Conservation (phyloP, 352 stramenopile species). For the Phytophthora sojae region DNA sequence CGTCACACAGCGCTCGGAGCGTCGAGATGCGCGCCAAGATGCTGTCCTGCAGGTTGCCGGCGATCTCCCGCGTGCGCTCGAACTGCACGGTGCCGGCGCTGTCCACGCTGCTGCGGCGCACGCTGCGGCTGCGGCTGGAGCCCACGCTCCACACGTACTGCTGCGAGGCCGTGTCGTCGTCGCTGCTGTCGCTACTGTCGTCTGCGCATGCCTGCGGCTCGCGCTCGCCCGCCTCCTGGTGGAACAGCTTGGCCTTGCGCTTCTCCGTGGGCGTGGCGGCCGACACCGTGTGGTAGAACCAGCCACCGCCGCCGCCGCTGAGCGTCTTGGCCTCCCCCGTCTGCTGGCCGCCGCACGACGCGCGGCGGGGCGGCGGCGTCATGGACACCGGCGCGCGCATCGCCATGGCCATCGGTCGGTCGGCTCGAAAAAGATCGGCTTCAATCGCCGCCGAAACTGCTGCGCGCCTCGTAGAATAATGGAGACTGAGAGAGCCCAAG, state of each 20-base stretch:
- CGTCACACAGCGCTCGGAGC: slow-evolving; percentile 73
- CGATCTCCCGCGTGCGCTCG: slow-evolving; percentile 51
- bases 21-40: slow-evolving; percentile 78
- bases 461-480: neutral
- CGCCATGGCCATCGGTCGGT: slow-evolving; percentile 6
- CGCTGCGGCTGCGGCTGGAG: slow-evolving; percentile 19
- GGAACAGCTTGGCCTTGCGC: slow-evolving; percentile 25
- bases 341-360: slow-evolving; percentile 43
- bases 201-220: slow-evolving; percentile 10
- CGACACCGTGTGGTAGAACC: slow-evolving; percentile 63
- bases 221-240: slow-evolving; percentile 41
- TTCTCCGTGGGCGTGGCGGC: slow-evolving; percentile 58
- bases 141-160: slow-evolving; percentile 33
- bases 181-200: slow-evolving; percentile 12
- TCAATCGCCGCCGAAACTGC: slow-evolving; percentile 13
- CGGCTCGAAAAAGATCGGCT: slow-evolving; percentile 9
- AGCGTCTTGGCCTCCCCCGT: slow-evolving; percentile 39
- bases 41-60: slow-evolving; percentile 53
- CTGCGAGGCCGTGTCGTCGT: slow-evolving; percentile 19
- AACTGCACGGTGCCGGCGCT: slow-evolving; percentile 28
- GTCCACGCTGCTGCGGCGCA: slow-evolving; percentile 13
- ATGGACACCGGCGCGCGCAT: slow-evolving; percentile 2
- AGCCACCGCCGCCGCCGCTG: slow-evolving; percentile 5
- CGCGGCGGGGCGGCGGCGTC: slow-evolving; percentile 23
- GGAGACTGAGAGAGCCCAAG: neutral